Evolutionary conservation across 768 basidiomycete genomes (phyloP), one percentile per base, ranked within the genome.

Genomic region (Clathrus columnatus): DNA sequence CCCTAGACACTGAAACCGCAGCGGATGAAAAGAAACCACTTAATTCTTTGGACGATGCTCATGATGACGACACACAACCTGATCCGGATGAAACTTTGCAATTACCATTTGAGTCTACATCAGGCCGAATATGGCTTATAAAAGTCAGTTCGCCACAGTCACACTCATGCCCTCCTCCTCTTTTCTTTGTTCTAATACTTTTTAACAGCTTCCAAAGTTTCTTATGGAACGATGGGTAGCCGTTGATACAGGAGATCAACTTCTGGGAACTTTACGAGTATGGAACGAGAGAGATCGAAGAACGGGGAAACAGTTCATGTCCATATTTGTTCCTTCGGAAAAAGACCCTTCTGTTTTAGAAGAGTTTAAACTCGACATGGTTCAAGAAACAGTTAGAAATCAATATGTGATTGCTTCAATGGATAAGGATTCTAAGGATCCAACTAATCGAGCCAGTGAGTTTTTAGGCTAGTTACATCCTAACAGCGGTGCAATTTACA

Each of bases 291-390:
- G 73, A 17, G 68, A 73, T 32, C 68, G 68, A 16, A 67, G 76
- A 6, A 70, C 68, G 1, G 78, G 72, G 48, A 73, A 73, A 49
- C 78, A 76, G 46, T 76, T 79, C 0, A 78, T 82, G 49, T 87
- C 87, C 54, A 69, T 86, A 50, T 77, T 87, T 47, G 5, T 57
- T 60, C 14, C 70, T 61, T 41, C 63, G 60, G 29, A 71, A 32
- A 48, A 63, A 47, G 62, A 61, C 28, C 57, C 57, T 20, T 51
- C 54, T 23, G 10, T 60, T 0, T 53, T 62, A 10, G 85, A 87
- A 62, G 79, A 83, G 67, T 97, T 91, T 70, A 88, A 91, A 61
- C 75, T 97, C 29, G 85, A 90, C 43, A 90, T 95, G 81, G 82
- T 91, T 43, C 86, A 90, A 59, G 85, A 90, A 59, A 69, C 80